A percentile compares a stretch with the other conserved stretches of the same genome.
phyloP scores from a whole-genome alignment of 495 filamentous ascomycete species.

The Lasiosphaeria miniovina region DNA sequence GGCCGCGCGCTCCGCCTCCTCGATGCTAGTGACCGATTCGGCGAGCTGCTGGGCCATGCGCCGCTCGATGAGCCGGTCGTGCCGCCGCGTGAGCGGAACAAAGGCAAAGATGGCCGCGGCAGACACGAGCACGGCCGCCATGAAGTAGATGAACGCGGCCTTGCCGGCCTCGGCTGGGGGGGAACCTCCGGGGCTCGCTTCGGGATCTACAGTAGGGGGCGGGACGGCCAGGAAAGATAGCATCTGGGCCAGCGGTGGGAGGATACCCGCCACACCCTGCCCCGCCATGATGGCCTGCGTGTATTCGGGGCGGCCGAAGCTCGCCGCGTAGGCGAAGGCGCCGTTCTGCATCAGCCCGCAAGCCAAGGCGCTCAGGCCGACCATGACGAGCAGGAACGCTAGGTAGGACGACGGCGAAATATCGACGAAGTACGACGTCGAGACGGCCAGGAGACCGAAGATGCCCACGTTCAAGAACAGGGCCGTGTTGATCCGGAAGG shows the following conservation, averaged over 20 bases:
- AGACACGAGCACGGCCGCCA: constrained; percentile 69
- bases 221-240: constrained; percentile 72
- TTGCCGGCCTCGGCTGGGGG: constrained; percentile 39
- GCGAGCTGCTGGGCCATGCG: constrained; percentile 35
- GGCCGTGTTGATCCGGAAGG: constrained; percentile 71
- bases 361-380: constrained; percentile 71
- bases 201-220: constrained; percentile 6
- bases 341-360: constrained; percentile 91
- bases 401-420: constrained; percentile 67
- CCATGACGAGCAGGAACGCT: constrained; percentile 76
- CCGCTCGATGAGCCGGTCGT: constrained; percentile 40
- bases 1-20: constrained; percentile 43
- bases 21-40: constrained; percentile 41
- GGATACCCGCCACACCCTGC: constrained; percentile 86
- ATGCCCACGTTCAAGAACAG: constrained; percentile 68
- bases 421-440: constrained; percentile 63
- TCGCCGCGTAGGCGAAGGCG: constrained; percentile 84
- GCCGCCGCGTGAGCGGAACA: constrained; percentile 45
- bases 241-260: constrained; percentile 85
- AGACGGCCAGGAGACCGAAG: constrained; percentile 75
- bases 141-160: constrained; percentile 86
- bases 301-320: constrained; percentile 79
- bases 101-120: constrained; percentile 58
- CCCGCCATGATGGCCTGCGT: constrained; percentile 96
- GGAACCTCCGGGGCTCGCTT: constrained; percentile 9